Evolutionary conservation across 2,329 filamentous ascomycete species (phyloP).

Genomic region (Tolypocladium guangdongense): DNA sequence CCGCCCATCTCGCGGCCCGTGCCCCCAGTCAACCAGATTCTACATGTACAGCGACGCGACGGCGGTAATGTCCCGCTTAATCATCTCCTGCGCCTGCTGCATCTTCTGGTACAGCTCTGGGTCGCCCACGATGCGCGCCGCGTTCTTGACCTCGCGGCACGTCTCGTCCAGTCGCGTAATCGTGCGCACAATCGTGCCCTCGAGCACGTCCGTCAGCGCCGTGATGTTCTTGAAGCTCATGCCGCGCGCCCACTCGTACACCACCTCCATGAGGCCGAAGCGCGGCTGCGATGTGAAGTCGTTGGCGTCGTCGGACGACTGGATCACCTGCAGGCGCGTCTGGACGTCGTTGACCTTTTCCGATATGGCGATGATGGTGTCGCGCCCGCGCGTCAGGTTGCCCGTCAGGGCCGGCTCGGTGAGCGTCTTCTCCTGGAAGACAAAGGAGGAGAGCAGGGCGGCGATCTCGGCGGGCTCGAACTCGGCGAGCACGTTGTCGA

Average conservation of each 20-base stretch:
- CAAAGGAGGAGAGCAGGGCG: slow-evolving; percentile 83
- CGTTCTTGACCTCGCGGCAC: slow-evolving; percentile 94
- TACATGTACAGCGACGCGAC: slow-evolving; percentile 84
- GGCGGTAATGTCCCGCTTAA: slow-evolving; percentile 89
- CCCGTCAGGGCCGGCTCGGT: slow-evolving; percentile 69
- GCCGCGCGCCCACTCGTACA: slow-evolving; percentile 95
- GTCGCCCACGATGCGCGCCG: slow-evolving; percentile 88
- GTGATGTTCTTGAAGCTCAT: slow-evolving; percentile 99
- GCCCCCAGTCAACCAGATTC: background rate
- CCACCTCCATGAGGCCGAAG: slow-evolving; percentile 93
- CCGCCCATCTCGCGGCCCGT: background rate
- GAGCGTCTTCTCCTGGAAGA: slow-evolving; percentile 95
- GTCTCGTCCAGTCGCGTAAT: slow-evolving; percentile 93
- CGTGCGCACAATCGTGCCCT: slow-evolving; percentile 92
- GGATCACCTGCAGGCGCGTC: slow-evolving; percentile 82
- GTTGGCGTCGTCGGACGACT: slow-evolving; percentile 80
- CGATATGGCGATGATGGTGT: slow-evolving; percentile 78
- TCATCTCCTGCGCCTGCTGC: slow-evolving; percentile 94
- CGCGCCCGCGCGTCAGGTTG: slow-evolving; percentile 69
- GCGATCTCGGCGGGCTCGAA: slow-evolving; percentile 97
- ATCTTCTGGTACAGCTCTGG: slow-evolving; percentile 92
- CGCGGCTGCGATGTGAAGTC: slow-evolving; percentile 81
- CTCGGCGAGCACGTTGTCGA: slow-evolving; percentile 91
- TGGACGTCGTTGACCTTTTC: slow-evolving; percentile 90
- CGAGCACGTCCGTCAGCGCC: slow-evolving; percentile 87